A percentile compares a stretch with the other conserved stretches of the same genome.
Conservation (phyloP, 1,284 basidiomycete species). For the Cryptococcus sp. region DNA sequence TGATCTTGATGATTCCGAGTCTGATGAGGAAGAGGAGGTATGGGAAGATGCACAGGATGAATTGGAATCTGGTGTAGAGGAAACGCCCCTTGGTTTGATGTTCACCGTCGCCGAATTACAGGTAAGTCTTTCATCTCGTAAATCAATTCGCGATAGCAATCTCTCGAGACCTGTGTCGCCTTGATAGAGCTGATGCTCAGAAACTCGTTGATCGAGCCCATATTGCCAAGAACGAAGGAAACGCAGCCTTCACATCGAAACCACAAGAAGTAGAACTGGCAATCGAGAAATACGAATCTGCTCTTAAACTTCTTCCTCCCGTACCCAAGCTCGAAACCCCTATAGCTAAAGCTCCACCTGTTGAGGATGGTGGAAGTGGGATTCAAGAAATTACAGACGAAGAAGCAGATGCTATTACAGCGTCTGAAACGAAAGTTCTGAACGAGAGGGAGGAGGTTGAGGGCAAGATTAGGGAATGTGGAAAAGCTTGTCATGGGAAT, state of each 20-base stretch:
- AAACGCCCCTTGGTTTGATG: constrained; percentile 1
- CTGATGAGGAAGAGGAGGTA: constrained; percentile 11
- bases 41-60: constrained; percentile 16
- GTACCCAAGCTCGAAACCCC: constrained; percentile 4
- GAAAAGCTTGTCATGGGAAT: constrained; percentile 42
- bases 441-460: constrained; percentile 18
- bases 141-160: background rate
- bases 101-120: constrained; percentile 24
- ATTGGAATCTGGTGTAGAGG: constrained; percentile 9
- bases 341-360: constrained; percentile 1
- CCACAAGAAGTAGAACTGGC: constrained; percentile 30
- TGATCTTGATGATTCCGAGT: constrained; percentile 3
- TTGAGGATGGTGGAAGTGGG: constrained; percentile 8
- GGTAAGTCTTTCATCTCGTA: constrained; percentile 10
- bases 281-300: constrained; percentile 24
- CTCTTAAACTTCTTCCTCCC: constrained; percentile 25
- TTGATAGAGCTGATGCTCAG: constrained; percentile 10
- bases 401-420: constrained; percentile 33
- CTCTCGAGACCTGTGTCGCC: background rate
- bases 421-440: constrained; percentile 2
- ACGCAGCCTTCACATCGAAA: constrained; percentile 29
- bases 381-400: constrained; percentile 43
- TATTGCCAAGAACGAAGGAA: constrained; percentile 33
- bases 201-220: constrained; percentile 19
- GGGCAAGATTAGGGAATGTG: constrained; percentile 26